A percentile compares a stretch with the other conserved stretches of the same genome.
phyloP scores from a whole-genome alignment of 768 basidiomycete genomes.

The Rhodosporidiobolus odoratus region DNA sequence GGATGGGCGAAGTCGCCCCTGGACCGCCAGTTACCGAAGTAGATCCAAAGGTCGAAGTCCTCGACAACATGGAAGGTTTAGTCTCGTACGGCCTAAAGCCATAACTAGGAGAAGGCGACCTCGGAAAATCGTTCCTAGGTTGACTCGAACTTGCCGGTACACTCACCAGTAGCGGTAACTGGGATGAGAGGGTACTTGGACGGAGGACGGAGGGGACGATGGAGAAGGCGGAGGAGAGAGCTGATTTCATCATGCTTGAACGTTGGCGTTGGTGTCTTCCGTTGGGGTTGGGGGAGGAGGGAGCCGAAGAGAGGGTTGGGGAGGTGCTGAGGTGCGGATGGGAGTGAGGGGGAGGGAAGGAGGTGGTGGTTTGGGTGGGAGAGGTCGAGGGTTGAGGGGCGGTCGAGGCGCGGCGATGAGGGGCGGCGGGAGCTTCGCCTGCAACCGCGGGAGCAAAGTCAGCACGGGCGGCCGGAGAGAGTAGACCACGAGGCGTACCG shows the following conservation, averaged over 20 bases:
- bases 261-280: slow-evolving; percentile 25
- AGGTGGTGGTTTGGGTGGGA: slow-evolving; percentile 1
- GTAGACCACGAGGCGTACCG: slow-evolving; percentile 9
- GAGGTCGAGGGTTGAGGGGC: no score
- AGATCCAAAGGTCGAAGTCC: neutral
- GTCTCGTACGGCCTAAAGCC: neutral
- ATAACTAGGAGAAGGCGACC: slow-evolving; percentile 3
- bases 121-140: slow-evolving; percentile 2
- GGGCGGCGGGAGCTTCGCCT: slow-evolving; percentile 13
- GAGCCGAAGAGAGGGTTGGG: neutral
- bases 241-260: slow-evolving; percentile 27
- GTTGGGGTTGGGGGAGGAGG: slow-evolving; percentile 1
- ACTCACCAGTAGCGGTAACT: neutral
- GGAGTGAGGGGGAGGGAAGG: neutral
- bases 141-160: neutral
- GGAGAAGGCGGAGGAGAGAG: slow-evolving; percentile 31
- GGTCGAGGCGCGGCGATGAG: no score
- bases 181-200: neutral
- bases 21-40: neutral
- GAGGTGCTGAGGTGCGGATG: neutral
- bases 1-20: no score
- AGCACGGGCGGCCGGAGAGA: neutral
- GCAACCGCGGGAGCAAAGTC: no score
- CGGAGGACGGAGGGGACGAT: slow-evolving; percentile 25
- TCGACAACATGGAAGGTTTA: neutral